These are phyloP conservation scores for Penicillium waksmanii DNA, from an alignment of 495 filamentous ascomycete genomes.

Conservation along the genomic window DNA sequence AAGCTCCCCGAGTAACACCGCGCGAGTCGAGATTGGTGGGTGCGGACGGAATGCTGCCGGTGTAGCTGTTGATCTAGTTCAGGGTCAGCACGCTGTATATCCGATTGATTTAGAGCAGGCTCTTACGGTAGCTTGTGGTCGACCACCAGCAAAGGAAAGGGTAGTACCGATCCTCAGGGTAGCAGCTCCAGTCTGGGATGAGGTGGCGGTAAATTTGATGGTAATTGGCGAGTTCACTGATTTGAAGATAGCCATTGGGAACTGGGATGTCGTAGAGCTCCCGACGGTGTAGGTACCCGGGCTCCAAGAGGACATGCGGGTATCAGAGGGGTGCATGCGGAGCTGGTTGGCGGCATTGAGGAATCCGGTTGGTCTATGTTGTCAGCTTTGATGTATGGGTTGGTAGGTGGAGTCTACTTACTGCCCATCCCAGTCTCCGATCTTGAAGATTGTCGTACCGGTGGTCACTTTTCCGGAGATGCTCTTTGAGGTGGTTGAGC, in stretches of 20 bases:
- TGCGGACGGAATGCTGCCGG: conserved; percentile 50
- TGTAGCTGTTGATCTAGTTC: conserved; percentile 51
- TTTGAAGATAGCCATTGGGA: conserved; percentile 71
- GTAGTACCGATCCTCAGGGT: conserved; percentile 69
- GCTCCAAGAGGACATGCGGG: conserved; percentile 62
- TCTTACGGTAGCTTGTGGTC: conserved; percentile 31
- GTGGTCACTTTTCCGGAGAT: conserved; percentile 53
- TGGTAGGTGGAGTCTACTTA: conserved; percentile 13
- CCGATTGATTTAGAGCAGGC: not conserved
- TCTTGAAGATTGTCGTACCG: conserved; percentile 61
- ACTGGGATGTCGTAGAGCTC: conserved; percentile 48
- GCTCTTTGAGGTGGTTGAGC: conserved; percentile 52
- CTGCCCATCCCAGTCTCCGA: conserved; percentile 64
- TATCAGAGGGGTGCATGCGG: conserved; percentile 68
- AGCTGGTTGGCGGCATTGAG: conserved; percentile 66
- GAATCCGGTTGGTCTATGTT: conserved; percentile 61
- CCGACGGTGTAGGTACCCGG: conserved; percentile 64
- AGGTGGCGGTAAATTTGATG: conserved; percentile 60
- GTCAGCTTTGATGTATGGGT: not conserved
- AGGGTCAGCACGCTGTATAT: not conserved
- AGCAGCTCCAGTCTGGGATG: conserved; percentile 52
- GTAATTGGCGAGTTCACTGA: conserved; percentile 62
- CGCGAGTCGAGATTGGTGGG: conserved; percentile 66
- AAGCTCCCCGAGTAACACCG: conserved; percentile 67
- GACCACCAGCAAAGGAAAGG: conserved; percentile 58